Evolutionary conservation across 2,329 filamentous ascomycete genomes (phyloP).

Genomic region (Bipolaris bicolor): DNA sequence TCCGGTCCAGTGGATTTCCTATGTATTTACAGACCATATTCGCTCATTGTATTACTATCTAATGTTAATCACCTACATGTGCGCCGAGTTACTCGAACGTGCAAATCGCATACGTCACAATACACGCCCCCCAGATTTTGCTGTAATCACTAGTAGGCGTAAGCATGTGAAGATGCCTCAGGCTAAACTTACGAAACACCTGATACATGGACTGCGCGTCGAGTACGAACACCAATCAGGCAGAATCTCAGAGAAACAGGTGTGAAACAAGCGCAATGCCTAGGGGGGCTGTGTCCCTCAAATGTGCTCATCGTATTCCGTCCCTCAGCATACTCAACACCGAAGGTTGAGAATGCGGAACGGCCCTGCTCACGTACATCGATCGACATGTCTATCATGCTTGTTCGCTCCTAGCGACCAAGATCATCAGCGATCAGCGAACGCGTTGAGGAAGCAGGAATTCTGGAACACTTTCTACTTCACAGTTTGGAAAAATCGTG

Average conservation of each 20-base stretch:
- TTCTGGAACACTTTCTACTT: background rate
- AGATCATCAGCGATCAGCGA: too few relatives aligned
- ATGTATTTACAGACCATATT: slow-evolving; percentile 8
- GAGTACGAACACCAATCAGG: background rate
- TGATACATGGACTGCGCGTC: background rate
- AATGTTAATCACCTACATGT: background rate
- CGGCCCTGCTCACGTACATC: background rate
- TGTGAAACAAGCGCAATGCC: background rate
- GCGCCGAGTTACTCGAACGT: background rate
- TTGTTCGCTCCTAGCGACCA: background rate
- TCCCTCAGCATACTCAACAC: background rate
- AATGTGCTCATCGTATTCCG: background rate
- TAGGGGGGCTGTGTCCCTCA: background rate
- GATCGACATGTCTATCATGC: background rate
- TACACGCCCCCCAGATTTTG: background rate
- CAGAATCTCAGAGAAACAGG: too few relatives aligned
- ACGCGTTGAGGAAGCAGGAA: background rate
- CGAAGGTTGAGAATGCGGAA: background rate
- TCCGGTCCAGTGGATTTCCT: slow-evolving; percentile 14
- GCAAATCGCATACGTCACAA: background rate
- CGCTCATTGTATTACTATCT: background rate
- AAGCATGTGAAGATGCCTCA: background rate
- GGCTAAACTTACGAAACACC: background rate
- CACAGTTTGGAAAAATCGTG: background rate
- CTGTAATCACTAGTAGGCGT: background rate